Percentiles rank a stretch among this genome's conserved stretches.
phyloP scores from a whole-genome alignment of 495 filamentous ascomycete genomes.

The Annulohypoxylon bovei region DNA sequence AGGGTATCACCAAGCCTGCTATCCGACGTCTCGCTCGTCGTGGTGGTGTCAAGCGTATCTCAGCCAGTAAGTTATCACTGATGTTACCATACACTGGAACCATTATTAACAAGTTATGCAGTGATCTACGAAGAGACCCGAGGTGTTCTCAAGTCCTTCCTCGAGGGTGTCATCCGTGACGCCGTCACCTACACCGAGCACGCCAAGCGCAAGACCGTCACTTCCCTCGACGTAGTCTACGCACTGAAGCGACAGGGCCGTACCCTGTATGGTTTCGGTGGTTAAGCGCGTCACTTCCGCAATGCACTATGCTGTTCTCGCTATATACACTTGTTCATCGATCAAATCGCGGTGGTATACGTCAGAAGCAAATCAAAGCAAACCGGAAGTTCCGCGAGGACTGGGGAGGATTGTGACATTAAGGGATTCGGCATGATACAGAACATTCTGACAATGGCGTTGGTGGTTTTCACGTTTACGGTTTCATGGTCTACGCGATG shows the following conservation, averaged over 20 bases:
- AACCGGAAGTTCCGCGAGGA: neutral
- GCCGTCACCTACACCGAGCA: constrained; percentile 98
- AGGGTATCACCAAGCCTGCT: constrained; percentile 99
- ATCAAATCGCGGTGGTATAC: neutral
- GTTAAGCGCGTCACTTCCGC: constrained; percentile 63
- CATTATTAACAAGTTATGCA: constrained; percentile 50
- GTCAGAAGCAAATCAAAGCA: neutral
- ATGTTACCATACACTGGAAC: neutral
- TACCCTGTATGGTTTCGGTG: constrained; percentile 97
- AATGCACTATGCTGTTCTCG: neutral
- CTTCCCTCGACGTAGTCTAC: constrained; percentile 93
- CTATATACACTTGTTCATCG: neutral
- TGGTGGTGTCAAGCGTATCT: constrained; percentile 99
- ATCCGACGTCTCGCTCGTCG: constrained; percentile 99
- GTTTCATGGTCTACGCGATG: constrained; percentile 40
- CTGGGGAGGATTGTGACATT: constrained; percentile 35
- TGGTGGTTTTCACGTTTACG: constrained; percentile 42
- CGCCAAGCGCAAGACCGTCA: constrained; percentile 98
- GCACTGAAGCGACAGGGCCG: constrained; percentile 93
- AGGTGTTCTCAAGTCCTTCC: constrained; percentile 99
- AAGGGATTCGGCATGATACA: constrained; percentile 45
- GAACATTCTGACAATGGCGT: constrained; percentile 43
- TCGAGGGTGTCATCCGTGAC: constrained; percentile 99
- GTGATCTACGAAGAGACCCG: constrained; percentile 99
- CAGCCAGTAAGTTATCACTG: constrained; percentile 72